Evolutionary conservation across 169 alveolate genomes (phyloP).

Genomic region (Besnoitia besnoiti): DNA sequence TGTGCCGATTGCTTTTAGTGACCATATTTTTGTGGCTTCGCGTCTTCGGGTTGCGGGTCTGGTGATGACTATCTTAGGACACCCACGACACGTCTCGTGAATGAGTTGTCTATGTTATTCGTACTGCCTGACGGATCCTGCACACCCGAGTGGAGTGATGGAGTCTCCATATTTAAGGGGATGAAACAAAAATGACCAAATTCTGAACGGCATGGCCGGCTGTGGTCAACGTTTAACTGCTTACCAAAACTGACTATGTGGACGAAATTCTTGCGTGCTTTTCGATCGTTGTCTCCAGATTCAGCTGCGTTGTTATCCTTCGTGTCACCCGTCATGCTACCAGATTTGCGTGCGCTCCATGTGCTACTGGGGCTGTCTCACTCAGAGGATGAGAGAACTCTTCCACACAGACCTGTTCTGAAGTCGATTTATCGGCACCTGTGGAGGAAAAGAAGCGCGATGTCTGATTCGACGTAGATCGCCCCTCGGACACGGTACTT

Average conservation of each 20-base stretch:
- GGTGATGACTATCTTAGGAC: conserved; percentile 46
- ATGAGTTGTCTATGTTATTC: conserved; percentile 39
- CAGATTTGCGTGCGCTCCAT: too few species aligned
- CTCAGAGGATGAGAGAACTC: too few species aligned
- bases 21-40: background rate
- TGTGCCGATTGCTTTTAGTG: background rate
- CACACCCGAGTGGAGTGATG: background rate
- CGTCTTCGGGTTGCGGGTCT: conserved; percentile 5
- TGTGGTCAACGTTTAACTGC: conserved; percentile 30
- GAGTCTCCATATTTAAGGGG: background rate
- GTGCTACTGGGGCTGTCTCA: too few species aligned
- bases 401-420: conserved; percentile 45
- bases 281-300: too few species aligned
- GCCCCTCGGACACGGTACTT: background rate
- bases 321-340: too few species aligned
- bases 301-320: too few species aligned
- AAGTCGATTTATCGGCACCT: background rate
- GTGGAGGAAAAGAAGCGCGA: conserved; percentile 16
- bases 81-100: conserved; percentile 41
- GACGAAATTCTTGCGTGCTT: background rate
- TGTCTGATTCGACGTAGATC: background rate
- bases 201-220: conserved; percentile 2
- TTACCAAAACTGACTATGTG: conserved; percentile 15
- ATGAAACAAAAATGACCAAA: conserved; percentile 7
- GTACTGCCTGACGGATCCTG: conserved; percentile 41